phyloP scores from a whole-genome alignment of 2,329 filamentous ascomycete genomes.

The Ascochyta lentis region DNA sequence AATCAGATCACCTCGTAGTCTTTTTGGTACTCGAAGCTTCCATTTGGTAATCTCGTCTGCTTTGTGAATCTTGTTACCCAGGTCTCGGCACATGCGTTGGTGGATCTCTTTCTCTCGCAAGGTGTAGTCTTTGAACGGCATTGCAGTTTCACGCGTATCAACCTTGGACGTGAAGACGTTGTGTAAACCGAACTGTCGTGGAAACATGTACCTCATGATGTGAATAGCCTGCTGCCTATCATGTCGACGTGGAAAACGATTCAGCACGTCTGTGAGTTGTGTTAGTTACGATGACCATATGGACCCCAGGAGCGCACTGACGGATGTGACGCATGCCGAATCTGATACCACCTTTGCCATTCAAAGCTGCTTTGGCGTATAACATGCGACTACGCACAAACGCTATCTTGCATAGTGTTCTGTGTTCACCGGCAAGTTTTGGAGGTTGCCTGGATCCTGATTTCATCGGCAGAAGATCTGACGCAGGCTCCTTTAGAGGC shows the following conservation, averaged over 20 bases:
- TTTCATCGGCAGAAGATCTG: not conserved
- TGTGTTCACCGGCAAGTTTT: constrained; percentile 18
- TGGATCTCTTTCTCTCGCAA: constrained; percentile 82
- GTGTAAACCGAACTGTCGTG: constrained; percentile 84
- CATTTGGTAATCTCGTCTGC: constrained; percentile 42
- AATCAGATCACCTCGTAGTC: constrained; percentile 69
- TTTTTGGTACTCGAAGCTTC: constrained; percentile 61
- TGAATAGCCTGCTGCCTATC: constrained; percentile 66
- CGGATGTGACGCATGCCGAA: constrained; percentile 83
- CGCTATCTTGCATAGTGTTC: constrained; percentile 64
- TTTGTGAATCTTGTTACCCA: constrained; percentile 25
- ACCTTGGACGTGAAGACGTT: constrained; percentile 85
- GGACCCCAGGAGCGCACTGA: constrained; percentile 54
- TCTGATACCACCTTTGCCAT: constrained; percentile 69
- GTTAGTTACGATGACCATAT: constrained; percentile 18
- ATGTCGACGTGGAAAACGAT: constrained; percentile 64
- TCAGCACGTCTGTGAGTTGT: constrained; percentile 72
- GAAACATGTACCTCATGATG: constrained; percentile 92
- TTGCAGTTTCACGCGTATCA: constrained; percentile 69
- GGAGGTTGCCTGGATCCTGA: constrained; percentile 1
- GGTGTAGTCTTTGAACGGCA: constrained; percentile 84
- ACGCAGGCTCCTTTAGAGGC: not conserved
- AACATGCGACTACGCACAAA: constrained; percentile 86
- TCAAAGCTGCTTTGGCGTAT: constrained; percentile 78
- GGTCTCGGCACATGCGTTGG: constrained; percentile 32